Base-by-base conservation (phyloP, 139 green algal genomes). In the Picochlorum sp. region DNA sequence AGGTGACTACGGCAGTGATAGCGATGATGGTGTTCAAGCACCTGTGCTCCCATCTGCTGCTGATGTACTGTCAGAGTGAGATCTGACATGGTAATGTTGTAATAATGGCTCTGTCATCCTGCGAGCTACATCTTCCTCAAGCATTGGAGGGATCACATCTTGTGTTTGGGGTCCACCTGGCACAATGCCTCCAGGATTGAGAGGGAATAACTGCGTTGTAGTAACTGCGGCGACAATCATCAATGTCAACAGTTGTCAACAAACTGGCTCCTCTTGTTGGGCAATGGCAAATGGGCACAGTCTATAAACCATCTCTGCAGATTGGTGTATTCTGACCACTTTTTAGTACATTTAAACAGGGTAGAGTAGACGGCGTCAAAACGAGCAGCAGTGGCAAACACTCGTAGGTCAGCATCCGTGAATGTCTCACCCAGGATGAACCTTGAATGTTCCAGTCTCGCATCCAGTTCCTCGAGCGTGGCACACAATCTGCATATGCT, bases 121-220 rank as follows among this genome's bases (percentile, higher is more conserved):
- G 51, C 20, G 20, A 59, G 21, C n/a, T 20, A n/a, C 14, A 7
- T 59, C 21, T 38, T 59, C n/a, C 3, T 59, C 51, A 4, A 5
- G 4, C n/a, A 59, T 41, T 11, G 34, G 20, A 30, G 23, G 13
- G 6, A 38, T 4, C 11, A 59, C 20, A 59, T 59, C 51, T 1
- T 20, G 13, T 9, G 64, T 52, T 21, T 73, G 86, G 2, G 85
- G 88, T 0, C 86, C 87, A 3, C 61, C 55, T 3, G 87, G 78
- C 8, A 98, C 67, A 47, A 98, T 95, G 24, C 86, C 89, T 6
- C 81, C 68, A 1, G 92, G 88, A 69, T 98, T 98, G 3, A 98
- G 72, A 0, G 92, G 92, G 67, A 97, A 98, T 10, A 98, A 81
- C 55, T 78, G 76, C 5, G 38, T 61, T 61, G 61, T 80, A 94